Percentiles rank a stretch among this genome's conserved stretches.
These are phyloP conservation scores for Takashimella tepidaria DNA, from an alignment of 1,284 basidiomycete genomes.

Conservation along the genomic window DNA sequence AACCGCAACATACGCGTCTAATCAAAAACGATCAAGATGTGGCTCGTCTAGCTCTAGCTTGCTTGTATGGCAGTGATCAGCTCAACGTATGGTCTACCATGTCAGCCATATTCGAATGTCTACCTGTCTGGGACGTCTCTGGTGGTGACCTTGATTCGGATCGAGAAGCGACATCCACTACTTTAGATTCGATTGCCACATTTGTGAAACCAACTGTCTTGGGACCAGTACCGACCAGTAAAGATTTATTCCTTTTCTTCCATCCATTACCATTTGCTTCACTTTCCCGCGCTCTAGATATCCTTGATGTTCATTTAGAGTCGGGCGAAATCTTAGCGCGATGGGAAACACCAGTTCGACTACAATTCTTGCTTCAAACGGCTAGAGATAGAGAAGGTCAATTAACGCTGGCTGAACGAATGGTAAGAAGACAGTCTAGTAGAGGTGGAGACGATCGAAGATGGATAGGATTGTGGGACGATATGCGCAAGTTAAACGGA, in stretches of 20 bases:
- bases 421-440: slow-evolving; percentile 64
- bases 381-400: slow-evolving; percentile 63
- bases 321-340: slow-evolving; percentile 81
- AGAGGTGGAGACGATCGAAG: slow-evolving; percentile 54
- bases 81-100: slow-evolving; percentile 71
- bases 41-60: slow-evolving; percentile 75
- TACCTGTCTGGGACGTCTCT: slow-evolving; percentile 77
- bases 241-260: slow-evolving; percentile 78
- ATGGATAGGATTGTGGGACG: slow-evolving; percentile 79
- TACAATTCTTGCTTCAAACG: slow-evolving; percentile 80
- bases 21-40: slow-evolving; percentile 76
- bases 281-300: slow-evolving; percentile 74
- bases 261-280: slow-evolving; percentile 65
- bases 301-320: slow-evolving; percentile 88
- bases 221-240: slow-evolving; percentile 53
- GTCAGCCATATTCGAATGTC: slow-evolving; percentile 86
- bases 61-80: slow-evolving; percentile 74
- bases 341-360: slow-evolving; percentile 72
- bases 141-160: slow-evolving; percentile 56
- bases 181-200: slow-evolving; percentile 67
- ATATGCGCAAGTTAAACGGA: slow-evolving; percentile 75
- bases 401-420: slow-evolving; percentile 74
- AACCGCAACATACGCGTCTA: slow-evolving; percentile 56
- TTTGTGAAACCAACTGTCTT: slow-evolving; percentile 70
- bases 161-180: slow-evolving; percentile 69